Evolutionary conservation across 352 stramenopile genomes (phyloP), one percentile per base, ranked within the genome.

Genomic region (Globisporangium abappressorium): DNA sequence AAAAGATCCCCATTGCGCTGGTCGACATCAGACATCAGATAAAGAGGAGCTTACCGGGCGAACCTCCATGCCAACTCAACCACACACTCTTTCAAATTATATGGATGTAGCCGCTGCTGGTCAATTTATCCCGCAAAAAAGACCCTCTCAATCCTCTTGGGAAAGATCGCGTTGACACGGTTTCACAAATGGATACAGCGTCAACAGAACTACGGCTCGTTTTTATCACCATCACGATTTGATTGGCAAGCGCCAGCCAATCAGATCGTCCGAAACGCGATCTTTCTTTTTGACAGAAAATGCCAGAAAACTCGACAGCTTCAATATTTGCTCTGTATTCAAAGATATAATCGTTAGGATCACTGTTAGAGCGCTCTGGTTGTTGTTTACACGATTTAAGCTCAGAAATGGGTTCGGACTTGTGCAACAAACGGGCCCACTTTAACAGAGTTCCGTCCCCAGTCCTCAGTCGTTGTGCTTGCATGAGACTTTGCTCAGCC

Each of bases 171-270:
- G 12, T 43, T 43, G 36, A 43, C 36, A 43, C 33, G 5, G 55
- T 47, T 62, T 62, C n/a, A 30, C 15, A 61, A 47, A 47, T 61
- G 55, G 30, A 0, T 47, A 20, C 56, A 9, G 6, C 34, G 56
- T 62, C 56, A 62, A 62, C 33, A 62, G 56, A 49, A 62, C 2
- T 24, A 20, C 41, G 41, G 12, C 24, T 36, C 18, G 24, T 33
- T 36, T 49, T 62, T 47, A 62, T 49, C 9, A 33, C 33, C 1
- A 47, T 28, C 28, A 41, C 28, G 56, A 62, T 62, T 62, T 57
- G 24, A 57, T 57, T 57, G 53, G 24, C 24, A n/a, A 28, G n/a
- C 33, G n/a, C 9, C 1, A 41, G 33, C 57, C 57, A 62, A 62
- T 62, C 34, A 33, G 34, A 43, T 8, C 14, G 8, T 20, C 5